Percentiles rank a stretch among this genome's conserved stretches.
These are phyloP conservation scores for Lipomyces orientalis DNA, from an alignment of 805 yeast species.

Conservation along the genomic window DNA sequence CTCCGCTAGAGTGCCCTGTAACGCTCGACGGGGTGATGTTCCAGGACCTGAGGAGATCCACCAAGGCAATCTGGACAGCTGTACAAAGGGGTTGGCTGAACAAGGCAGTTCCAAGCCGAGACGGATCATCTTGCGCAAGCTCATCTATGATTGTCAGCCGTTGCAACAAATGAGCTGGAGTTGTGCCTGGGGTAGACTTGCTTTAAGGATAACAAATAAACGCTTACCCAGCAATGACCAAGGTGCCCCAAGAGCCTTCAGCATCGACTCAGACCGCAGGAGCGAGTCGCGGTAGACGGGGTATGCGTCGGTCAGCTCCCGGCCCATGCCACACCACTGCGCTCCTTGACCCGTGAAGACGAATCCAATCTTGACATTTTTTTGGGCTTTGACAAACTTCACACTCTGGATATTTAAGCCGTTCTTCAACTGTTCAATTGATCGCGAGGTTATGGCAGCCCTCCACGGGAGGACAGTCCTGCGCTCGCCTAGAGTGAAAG, in stretches of 20 bases:
- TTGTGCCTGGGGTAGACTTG: not conserved
- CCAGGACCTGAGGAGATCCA: not conserved
- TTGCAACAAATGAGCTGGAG: not conserved
- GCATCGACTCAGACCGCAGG: not conserved
- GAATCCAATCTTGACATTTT: not conserved
- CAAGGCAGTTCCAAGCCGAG: not conserved
- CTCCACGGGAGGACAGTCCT: not conserved
- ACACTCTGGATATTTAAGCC: not conserved
- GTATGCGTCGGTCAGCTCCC: not conserved
- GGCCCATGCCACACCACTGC: not conserved
- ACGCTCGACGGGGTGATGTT: not conserved
- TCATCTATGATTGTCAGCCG: not conserved
- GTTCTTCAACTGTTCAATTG: not conserved
- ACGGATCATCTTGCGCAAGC: not conserved
- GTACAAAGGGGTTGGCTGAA: not conserved
- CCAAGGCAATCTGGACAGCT: not conserved
- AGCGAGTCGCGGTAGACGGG: not conserved
- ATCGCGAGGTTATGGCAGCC: not conserved
- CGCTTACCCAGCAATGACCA: not conserved
- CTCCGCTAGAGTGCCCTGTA: not conserved
- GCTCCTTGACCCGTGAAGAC: not conserved
- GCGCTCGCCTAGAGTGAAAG: not conserved
- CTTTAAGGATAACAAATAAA: not conserved
- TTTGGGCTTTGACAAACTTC: not conserved
- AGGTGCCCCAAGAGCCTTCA: not conserved